A percentile compares a stretch with the other conserved stretches of the same genome.
Conservation (phyloP, 129 eudicot genomes). For the Tagetes erecta region DNA sequence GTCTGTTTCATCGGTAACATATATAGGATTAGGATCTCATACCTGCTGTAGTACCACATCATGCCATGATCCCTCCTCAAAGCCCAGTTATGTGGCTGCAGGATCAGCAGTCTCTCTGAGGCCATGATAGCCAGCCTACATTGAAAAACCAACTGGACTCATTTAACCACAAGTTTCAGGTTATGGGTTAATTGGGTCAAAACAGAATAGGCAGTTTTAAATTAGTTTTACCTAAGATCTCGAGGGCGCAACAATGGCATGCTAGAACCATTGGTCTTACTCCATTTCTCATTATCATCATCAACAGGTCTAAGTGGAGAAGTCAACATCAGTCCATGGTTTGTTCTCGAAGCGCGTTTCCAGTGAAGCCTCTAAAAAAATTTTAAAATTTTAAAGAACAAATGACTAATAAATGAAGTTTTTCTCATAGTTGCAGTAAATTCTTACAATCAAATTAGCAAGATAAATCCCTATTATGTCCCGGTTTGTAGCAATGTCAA, state of each 20-base stretch:
- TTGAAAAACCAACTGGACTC: conserved; percentile 17
- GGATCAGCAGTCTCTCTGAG: conserved; percentile 72
- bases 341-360: conserved; percentile 86
- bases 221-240: conserved; percentile 64
- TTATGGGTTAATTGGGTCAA: conserved; percentile 20
- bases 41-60: conserved; percentile 89
- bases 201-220: not conserved
- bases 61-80: conserved; percentile 93
- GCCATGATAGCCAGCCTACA: conserved; percentile 92
- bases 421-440: not conserved
- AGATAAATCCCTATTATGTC: conserved; percentile 86
- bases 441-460: conserved; percentile 83
- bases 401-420: not conserved
- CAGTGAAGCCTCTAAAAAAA: conserved; percentile 72
- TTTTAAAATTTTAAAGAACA: not conserved
- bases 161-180: conserved; percentile 33
- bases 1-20: not conserved
- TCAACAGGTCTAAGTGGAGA: conserved; percentile 78
- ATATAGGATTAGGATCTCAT: not conserved
- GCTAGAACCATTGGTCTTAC: conserved; percentile 49
- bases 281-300: conserved; percentile 49
- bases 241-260: conserved; percentile 77
- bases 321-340: conserved; percentile 78
- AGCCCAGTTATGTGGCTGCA: conserved; percentile 96
- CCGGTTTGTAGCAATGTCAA: conserved; percentile 80